A percentile compares a stretch with the other conserved stretches of the same genome.
Evolutionary conservation across 2,329 filamentous ascomycete genomes (phyloP).

Genomic region (Xylariaceae sp.): DNA sequence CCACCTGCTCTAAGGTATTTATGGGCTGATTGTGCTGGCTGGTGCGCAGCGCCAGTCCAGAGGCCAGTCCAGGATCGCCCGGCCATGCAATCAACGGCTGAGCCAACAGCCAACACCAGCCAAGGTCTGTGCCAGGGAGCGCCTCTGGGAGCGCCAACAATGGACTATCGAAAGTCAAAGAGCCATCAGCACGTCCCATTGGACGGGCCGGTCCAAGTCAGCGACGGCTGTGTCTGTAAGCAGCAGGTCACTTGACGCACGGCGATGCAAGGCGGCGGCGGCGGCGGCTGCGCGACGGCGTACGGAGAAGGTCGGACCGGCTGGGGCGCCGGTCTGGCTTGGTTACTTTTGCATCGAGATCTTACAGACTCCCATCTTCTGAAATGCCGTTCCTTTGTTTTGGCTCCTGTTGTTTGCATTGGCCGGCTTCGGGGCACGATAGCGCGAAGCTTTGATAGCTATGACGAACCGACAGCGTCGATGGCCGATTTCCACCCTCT

Average conservation of each 20-base stretch:
- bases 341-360: neutral
- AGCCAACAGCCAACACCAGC: neutral
- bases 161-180: neutral
- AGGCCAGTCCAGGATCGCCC: neutral
- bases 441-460: neutral
- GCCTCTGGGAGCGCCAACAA: constrained; percentile 1
- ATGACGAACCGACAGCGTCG: neutral
- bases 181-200: constrained; percentile 4
- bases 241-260: constrained; percentile 13
- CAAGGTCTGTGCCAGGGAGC: neutral
- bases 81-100: neutral
- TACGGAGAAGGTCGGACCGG: constrained; percentile 4
- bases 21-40: neutral
- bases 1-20: neutral
- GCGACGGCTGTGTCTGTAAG: constrained; percentile 9
- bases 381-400: neutral
- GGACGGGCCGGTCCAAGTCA: constrained; percentile 6
- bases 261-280: neutral
- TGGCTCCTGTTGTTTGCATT: neutral
- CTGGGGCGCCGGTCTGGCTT: neutral
- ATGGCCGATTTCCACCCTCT: neutral
- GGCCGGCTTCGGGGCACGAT: neutral
- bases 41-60: neutral
- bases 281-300: constrained; percentile 3
- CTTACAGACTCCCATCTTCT: neutral